These are phyloP conservation scores for Lactarius psammicola DNA, from an alignment of 768 basidiomycete genomes.

Conservation along the genomic window DNA sequence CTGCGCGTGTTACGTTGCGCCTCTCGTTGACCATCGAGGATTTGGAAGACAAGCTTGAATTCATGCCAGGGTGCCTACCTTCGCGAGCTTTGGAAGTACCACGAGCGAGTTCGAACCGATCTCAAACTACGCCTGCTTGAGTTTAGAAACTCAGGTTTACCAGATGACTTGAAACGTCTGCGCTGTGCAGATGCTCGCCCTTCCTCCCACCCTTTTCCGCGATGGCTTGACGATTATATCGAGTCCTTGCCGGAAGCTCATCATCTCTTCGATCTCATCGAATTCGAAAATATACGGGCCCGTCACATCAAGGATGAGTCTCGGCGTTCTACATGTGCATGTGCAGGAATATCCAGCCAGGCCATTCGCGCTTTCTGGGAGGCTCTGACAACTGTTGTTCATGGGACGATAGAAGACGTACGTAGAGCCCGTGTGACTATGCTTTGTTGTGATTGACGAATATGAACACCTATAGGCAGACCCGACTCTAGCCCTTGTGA, in stretches of 20 bases:
- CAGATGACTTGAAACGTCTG: neutral
- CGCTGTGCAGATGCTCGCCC: neutral
- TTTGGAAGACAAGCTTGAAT: no score
- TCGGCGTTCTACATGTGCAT: neutral
- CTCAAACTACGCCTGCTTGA: neutral
- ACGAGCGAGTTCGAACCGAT: neutral
- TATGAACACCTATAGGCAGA: neutral
- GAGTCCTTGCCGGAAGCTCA: neutral
- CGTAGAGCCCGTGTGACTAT: neutral
- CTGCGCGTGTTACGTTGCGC: neutral
- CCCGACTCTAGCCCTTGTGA: neutral
- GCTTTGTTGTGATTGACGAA: no score
- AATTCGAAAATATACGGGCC: neutral
- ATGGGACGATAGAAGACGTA: neutral
- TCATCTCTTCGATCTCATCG: neutral
- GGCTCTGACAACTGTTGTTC: neutral
- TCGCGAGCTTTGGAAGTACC: neutral
- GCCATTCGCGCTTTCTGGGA: neutral
- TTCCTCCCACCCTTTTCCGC: neutral
- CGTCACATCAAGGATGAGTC: neutral
- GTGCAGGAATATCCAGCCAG: neutral
- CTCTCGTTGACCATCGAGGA: neutral
- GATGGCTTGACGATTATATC: neutral
- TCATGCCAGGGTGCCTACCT: constrained; percentile 3
- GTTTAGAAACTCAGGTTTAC: neutral